Base-by-base conservation (phyloP, 805 yeast genomes). In the Saccharomycopsis sp. region DNA sequence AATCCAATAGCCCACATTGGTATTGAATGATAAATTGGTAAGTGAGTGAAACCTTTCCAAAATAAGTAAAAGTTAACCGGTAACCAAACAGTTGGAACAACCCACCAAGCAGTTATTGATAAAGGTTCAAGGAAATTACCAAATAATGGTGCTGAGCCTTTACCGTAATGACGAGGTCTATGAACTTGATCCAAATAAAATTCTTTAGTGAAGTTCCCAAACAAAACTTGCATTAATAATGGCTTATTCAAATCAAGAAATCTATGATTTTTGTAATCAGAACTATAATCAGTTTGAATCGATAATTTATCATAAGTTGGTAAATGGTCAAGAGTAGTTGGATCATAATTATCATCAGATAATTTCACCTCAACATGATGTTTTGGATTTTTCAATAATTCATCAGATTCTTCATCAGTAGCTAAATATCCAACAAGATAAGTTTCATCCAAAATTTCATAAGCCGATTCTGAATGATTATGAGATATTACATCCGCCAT, bases 161-260 rank as follows among this genome's bases (percentile, higher is more conserved):
- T 81, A 53, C 97, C 97, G 60, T 89, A 93, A 64, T 93, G 98
- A 61, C 98, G 81, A 43, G 98, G 98, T 65, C 97, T 79, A 64
- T 93, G 98, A 35, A 93, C 93, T 65, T 93, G 97, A 60, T 88
- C 96, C 59, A 93, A 71, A 63, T 93, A 93, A 58, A 93, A 90
- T 35, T 86, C 94, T 60, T 85, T 90, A 34, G 84, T 59, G 71
- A 88, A 93, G 28, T 74, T 72, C 34, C 88, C 79, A 50, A 75
- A 70, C 45, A 87, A 65, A 38, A 93, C 85, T 68, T 93, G 98
- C 63, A 76, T 58, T 35, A 93, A 66, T 55, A 93, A 69, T 1
- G 98, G 95, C 60, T 77, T 79, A 54, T 73, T 78, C 58, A 93
- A 74, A 62, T 93, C 97, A 55, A 93, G 68, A 62, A 93, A 93